Evolutionary conservation across 441 rosid species (phyloP).

Genomic region (Brassica balearica): DNA sequence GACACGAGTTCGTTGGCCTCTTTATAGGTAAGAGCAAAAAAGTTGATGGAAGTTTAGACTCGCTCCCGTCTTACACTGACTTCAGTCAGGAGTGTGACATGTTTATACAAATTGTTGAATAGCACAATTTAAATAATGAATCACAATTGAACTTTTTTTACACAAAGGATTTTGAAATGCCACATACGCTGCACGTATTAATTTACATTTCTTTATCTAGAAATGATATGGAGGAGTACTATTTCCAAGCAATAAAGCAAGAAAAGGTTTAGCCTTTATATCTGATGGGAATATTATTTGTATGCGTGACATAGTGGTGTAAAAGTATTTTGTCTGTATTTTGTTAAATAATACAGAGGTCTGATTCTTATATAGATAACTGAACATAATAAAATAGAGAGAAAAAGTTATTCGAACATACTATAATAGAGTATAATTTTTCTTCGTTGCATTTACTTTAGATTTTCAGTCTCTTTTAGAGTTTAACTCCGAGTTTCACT

Average conservation of each 20-base stretch:
- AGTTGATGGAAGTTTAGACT: constrained; percentile 14
- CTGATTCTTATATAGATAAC: neutral
- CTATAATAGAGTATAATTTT: neutral
- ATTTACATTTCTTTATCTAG: neutral
- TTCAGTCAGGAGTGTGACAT: constrained; percentile 32
- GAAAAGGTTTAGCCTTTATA: constrained; percentile 1
- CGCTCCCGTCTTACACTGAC: neutral
- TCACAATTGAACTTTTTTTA: neutral
- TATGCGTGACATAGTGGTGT: constrained; percentile 3
- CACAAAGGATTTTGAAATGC: constrained; percentile 20
- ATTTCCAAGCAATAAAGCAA: constrained; percentile 4
- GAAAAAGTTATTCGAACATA: neutral
- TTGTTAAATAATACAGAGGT: neutral
- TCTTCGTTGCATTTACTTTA: neutral
- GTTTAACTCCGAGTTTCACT: neutral
- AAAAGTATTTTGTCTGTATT: neutral
- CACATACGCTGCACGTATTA: constrained; percentile 3
- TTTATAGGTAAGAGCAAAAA: constrained; percentile 6
- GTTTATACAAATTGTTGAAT: neutral
- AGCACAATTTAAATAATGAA: neutral
- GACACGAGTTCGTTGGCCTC: neutral
- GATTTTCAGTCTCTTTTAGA: neutral
- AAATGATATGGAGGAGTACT: neutral
- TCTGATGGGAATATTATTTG: neutral
- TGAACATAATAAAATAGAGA: neutral